phyloP scores from a whole-genome alignment of 306 rosid genomes.

The Echinosophora koreensis region DNA sequence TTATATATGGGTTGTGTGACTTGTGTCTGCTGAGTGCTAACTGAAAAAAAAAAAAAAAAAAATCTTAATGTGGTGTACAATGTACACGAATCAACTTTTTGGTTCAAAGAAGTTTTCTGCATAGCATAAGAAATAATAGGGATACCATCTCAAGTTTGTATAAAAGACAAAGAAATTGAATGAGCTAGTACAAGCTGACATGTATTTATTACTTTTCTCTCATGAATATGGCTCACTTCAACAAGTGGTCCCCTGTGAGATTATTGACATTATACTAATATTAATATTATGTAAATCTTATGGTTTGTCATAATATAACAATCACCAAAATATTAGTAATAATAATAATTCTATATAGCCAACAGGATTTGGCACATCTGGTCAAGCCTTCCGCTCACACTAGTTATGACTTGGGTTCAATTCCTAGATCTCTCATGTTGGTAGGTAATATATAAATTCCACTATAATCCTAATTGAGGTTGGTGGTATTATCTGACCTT shows the following conservation, averaged over 20 bases:
- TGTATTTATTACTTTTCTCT: conserved; percentile 34
- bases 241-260: conserved; percentile 38
- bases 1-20: conserved; percentile 5
- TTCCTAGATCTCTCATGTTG: too few species aligned
- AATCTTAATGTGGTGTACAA: not conserved
- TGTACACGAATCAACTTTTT: not conserved
- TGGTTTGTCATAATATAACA: not conserved
- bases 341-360: too few species aligned
- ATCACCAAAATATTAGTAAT: too few species aligned
- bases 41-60: not conserved
- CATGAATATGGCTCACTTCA: conserved; percentile 25
- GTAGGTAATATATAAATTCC: too few species aligned
- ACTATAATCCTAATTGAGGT: too few species aligned
- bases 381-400: too few species aligned
- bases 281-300: not conserved
- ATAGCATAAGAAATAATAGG: not conserved
- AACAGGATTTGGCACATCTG: too few species aligned
- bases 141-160: conserved; percentile 1
- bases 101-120: not conserved
- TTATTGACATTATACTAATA: not conserved
- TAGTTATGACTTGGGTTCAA: too few species aligned
- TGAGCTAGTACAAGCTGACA: conserved; percentile 45
- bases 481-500: too few species aligned
- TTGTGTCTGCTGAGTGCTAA: not conserved
- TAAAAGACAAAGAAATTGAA: conserved; percentile 33